Percentiles rank a stretch among this genome's conserved stretches.
These are phyloP conservation scores for Phascolomyces articulosus DNA, from an alignment of 371 early-diverging fungal species.

Conservation along the genomic window DNA sequence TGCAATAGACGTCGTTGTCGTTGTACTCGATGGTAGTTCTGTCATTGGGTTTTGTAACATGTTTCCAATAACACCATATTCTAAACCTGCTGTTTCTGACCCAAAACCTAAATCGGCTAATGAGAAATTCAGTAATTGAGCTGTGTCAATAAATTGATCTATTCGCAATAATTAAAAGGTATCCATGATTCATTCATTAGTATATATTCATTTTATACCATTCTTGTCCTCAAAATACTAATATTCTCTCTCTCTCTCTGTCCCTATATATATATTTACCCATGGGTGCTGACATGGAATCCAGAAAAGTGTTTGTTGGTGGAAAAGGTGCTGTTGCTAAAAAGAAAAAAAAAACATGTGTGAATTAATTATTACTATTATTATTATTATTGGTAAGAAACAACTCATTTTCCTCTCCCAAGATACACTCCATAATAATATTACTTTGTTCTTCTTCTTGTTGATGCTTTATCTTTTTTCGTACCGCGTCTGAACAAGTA, in stretches of 20 bases:
- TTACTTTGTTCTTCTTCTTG: constrained; percentile 27
- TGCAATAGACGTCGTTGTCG: background rate
- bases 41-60: constrained; percentile 35
- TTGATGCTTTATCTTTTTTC: constrained; percentile 80
- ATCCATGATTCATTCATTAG: too few relatives aligned
- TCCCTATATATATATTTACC: background rate
- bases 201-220: background rate
- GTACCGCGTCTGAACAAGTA: constrained; percentile 77
- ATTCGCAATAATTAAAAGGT: background rate
- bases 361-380: background rate
- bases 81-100: constrained; percentile 49
- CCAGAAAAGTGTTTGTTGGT: background rate
- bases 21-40: background rate
- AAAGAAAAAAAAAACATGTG: constrained; percentile 3
- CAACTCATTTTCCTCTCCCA: background rate
- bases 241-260: background rate
- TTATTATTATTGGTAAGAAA: background rate
- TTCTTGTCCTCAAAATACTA: background rate
- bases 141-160: constrained; percentile 12
- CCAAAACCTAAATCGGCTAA: constrained; percentile 49
- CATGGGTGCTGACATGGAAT: background rate
- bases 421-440: too few relatives aligned
- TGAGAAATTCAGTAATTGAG: constrained; percentile 15
- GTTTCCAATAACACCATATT: constrained; percentile 48
- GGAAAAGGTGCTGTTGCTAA: constrained; percentile 2